These are phyloP conservation scores for Aspergillus puulaauensis DNA, from an alignment of 2,329 filamentous ascomycete genomes.

Conservation along the genomic window DNA sequence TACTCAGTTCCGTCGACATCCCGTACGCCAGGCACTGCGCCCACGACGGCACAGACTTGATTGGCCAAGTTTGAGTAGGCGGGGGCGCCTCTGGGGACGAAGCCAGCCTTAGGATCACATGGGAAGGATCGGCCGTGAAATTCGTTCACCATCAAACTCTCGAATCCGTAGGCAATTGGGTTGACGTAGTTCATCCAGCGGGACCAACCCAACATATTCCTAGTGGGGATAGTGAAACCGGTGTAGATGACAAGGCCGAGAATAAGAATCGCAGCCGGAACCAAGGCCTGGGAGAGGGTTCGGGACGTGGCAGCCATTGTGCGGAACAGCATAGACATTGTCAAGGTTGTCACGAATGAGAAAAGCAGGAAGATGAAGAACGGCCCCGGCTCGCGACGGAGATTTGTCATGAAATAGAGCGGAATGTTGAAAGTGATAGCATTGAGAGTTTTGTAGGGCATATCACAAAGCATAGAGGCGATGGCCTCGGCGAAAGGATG, in stretches of 20 bases:
- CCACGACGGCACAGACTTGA: slow-evolving; percentile 59
- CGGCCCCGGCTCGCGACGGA: slow-evolving; percentile 68
- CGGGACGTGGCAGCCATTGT: slow-evolving; percentile 75
- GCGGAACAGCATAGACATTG: slow-evolving; percentile 85
- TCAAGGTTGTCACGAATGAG: slow-evolving; percentile 69
- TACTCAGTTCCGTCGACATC: slow-evolving; percentile 61
- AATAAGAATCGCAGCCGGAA: slow-evolving; percentile 54
- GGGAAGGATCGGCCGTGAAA: slow-evolving; percentile 65
- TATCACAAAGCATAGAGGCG: slow-evolving; percentile 79
- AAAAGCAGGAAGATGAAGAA: slow-evolving; percentile 88
- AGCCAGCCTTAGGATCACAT: slow-evolving; percentile 36
- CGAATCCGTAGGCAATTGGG: slow-evolving; percentile 77
- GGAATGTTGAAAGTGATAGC: slow-evolving; percentile 73
- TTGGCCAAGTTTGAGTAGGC: slow-evolving; percentile 30
- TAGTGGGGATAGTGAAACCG: slow-evolving; percentile 45
- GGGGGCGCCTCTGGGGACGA: slow-evolving; percentile 48
- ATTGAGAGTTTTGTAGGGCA: slow-evolving; percentile 80
- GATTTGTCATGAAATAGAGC: slow-evolving; percentile 84
- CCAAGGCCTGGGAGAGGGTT: slow-evolving; percentile 60
- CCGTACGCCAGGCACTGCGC: slow-evolving; percentile 54
- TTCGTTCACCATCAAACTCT: slow-evolving; percentile 79
- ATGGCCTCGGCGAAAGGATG: slow-evolving; percentile 88
- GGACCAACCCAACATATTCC: slow-evolving; percentile 75
- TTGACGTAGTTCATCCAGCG: slow-evolving; percentile 82
- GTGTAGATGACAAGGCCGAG: slow-evolving; percentile 49